Evolutionary conservation across 2,329 filamentous ascomycete genomes (phyloP).

Genomic region (Venturia aucupariae): DNA sequence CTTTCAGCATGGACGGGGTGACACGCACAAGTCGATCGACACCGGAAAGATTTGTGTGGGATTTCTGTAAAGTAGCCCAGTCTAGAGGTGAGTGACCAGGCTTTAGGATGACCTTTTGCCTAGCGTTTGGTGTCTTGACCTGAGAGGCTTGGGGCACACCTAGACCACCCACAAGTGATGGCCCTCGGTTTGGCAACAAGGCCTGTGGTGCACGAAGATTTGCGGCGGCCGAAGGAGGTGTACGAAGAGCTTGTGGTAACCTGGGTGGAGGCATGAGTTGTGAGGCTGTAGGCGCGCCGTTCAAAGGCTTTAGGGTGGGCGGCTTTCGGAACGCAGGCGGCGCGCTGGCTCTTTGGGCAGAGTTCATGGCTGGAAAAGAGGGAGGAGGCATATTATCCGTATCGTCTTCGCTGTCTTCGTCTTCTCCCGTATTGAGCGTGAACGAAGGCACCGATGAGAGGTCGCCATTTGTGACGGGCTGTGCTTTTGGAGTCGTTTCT

Average conservation of each 20-base stretch:
- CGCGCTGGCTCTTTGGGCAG: slow-evolving; percentile 34
- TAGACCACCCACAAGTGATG: slow-evolving; percentile 31
- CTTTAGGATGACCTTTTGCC: slow-evolving; percentile 65
- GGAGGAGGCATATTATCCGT: slow-evolving; percentile 31
- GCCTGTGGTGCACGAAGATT: slow-evolving; percentile 37
- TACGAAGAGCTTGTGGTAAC: slow-evolving; percentile 16
- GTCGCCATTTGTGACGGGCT: slow-evolving; percentile 10
- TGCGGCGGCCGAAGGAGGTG: slow-evolving; percentile 25
- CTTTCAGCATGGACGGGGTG: slow-evolving; percentile 69
- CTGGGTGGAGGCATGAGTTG: slow-evolving; percentile 28
- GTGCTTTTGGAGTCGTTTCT: slow-evolving; percentile 15
- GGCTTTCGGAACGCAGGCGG: neutral
- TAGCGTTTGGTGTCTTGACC: slow-evolving; percentile 35
- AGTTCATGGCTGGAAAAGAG: slow-evolving; percentile 37
- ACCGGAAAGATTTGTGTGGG: slow-evolving; percentile 43
- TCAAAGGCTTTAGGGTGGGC: slow-evolving; percentile 12
- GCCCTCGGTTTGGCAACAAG: slow-evolving; percentile 40
- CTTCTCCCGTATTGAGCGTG: slow-evolving; percentile 22
- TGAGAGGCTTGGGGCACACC: slow-evolving; percentile 18
- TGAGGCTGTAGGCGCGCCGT: slow-evolving; percentile 17
- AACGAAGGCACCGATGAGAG: slow-evolving; percentile 22
- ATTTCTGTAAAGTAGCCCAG: slow-evolving; percentile 80
- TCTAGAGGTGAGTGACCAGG: slow-evolving; percentile 92
- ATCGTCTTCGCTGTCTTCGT: slow-evolving; percentile 23
- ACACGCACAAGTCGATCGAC: slow-evolving; percentile 57